Conservation (phyloP, 1,139 yeast genomes). For the Hemisphaericaspora lyxosophila region DNA sequence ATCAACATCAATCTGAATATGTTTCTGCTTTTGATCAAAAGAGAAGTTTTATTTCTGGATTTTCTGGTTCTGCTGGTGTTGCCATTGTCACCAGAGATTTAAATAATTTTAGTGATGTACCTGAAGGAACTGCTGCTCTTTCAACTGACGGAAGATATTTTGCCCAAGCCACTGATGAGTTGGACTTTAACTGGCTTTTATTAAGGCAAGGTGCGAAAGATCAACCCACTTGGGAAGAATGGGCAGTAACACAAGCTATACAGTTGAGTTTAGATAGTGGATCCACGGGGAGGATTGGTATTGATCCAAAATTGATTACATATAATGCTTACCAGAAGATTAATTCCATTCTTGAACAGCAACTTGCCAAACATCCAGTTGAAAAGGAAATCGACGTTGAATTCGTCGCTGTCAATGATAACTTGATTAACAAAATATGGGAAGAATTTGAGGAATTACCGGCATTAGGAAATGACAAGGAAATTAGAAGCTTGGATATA, state of each 20-base stretch:
- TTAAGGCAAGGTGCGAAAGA: constrained; percentile 77
- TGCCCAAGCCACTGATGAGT: constrained; percentile 82
- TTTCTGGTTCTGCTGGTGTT: constrained; percentile 93
- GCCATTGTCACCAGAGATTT: constrained; percentile 81
- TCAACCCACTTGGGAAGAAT: constrained; percentile 84
- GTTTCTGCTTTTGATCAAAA: constrained; percentile 79
- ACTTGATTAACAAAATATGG: constrained; percentile 83
- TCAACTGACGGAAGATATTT: constrained; percentile 96
- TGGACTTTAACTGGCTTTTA: constrained; percentile 85
- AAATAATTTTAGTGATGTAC: constrained; percentile 52
- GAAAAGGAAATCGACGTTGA: constrained; percentile 47
- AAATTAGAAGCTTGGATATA: constrained; percentile 44
- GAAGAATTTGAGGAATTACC: constrained; percentile 50
- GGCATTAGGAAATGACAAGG: constrained; percentile 27
- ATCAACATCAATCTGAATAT: constrained; percentile 92
- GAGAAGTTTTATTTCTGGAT: constrained; percentile 82
- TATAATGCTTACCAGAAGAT: constrained; percentile 38
- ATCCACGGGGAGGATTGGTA: constrained; percentile 40
- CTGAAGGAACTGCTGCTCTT: constrained; percentile 73
- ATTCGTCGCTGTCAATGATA: constrained; percentile 63
- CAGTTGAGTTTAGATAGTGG: constrained; percentile 50
- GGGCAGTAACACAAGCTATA: constrained; percentile 67
- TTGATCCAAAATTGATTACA: constrained; percentile 66
- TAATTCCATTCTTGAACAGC: constrained; percentile 21
- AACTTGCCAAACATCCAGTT: constrained; percentile 15